A percentile compares a stretch with the other conserved stretches of the same genome.
Conservation (phyloP, 176 grass and related monocot species). For the Neostapfia colusana region DNA sequence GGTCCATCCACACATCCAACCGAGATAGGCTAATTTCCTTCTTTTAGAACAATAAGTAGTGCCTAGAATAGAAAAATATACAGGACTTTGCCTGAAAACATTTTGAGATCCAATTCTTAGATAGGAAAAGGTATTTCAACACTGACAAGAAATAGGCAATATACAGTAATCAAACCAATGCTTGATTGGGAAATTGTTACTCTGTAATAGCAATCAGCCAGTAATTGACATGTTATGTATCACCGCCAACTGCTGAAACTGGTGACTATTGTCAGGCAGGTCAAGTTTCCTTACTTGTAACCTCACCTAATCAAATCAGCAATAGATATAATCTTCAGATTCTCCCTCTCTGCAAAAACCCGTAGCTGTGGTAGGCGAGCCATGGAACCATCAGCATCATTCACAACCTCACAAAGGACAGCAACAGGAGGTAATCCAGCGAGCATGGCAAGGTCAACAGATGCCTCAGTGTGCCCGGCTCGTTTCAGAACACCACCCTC, state of each 20-base stretch:
- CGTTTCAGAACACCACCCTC: conserved; percentile 90
- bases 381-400: conserved; percentile 87
- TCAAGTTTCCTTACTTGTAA: not conserved
- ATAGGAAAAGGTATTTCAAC: not conserved
- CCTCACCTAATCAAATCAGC: conserved; percentile 84
- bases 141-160: not conserved
- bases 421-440: conserved; percentile 69
- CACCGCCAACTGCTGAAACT: not conserved
- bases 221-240: not conserved
- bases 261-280: not conserved
- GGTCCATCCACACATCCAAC: not conserved
- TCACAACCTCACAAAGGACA: conserved; percentile 84
- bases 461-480: conserved; percentile 89
- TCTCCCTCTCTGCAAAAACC: conserved; percentile 79
- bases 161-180: conserved; percentile 3
- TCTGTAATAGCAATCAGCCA: not conserved
- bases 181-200: not conserved
- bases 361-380: conserved; percentile 68
- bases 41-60: not conserved
- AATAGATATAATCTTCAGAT: conserved; percentile 89
- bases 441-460: conserved; percentile 74
- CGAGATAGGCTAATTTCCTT: not conserved
- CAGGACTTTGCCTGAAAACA: not conserved
- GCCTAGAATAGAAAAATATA: not conserved
- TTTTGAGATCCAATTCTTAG: not conserved